Evolutionary conservation across 805 yeast species (phyloP).

Genomic region (Metschnikowia reukaufii): DNA sequence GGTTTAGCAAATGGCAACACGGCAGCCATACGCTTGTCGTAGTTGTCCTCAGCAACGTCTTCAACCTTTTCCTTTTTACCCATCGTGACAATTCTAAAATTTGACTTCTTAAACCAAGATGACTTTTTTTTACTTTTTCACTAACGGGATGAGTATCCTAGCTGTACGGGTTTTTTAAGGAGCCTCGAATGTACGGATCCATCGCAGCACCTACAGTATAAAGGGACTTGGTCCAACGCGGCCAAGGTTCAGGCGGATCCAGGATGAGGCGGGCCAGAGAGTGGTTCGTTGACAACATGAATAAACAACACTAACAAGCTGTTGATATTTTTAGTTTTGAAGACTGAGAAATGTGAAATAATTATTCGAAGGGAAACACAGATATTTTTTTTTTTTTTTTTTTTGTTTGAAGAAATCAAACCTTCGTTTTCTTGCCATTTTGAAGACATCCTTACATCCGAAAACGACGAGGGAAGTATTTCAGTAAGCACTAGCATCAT

Average conservation of each 20-base stretch:
- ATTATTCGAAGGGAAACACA: too few species aligned
- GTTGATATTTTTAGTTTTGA: too few species aligned
- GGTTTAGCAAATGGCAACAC: conserved; percentile 91
- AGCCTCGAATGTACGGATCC: conserved; percentile 1
- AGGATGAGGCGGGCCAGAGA: too few species aligned
- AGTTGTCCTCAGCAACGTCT: conserved; percentile 65
- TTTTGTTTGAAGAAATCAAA: too few species aligned
- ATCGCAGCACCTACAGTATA: background rate
- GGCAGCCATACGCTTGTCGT: conserved; percentile 89
- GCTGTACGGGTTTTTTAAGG: conserved; percentile 11
- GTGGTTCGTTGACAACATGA: too few species aligned
- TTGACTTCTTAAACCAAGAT: background rate
- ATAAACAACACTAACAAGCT: too few species aligned
- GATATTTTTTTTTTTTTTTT: too few species aligned
- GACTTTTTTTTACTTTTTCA: conserved; percentile 6
- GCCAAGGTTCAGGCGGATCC: too few species aligned
- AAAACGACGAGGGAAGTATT: background rate
- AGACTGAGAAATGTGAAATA: too few species aligned
- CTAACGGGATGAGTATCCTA: conserved; percentile 7
- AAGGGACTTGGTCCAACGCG: background rate
- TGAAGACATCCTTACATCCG: conserved; percentile 4
- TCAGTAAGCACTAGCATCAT: background rate
- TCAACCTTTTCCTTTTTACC: conserved; percentile 46
- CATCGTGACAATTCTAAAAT: conserved; percentile 24
- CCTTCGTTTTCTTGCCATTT: too few species aligned